Percentiles rank a stretch among this genome's conserved stretches.
Evolutionary conservation across 1,284 basidiomycete species (phyloP).

Genomic region (Cryptococcus hybrid): DNA sequence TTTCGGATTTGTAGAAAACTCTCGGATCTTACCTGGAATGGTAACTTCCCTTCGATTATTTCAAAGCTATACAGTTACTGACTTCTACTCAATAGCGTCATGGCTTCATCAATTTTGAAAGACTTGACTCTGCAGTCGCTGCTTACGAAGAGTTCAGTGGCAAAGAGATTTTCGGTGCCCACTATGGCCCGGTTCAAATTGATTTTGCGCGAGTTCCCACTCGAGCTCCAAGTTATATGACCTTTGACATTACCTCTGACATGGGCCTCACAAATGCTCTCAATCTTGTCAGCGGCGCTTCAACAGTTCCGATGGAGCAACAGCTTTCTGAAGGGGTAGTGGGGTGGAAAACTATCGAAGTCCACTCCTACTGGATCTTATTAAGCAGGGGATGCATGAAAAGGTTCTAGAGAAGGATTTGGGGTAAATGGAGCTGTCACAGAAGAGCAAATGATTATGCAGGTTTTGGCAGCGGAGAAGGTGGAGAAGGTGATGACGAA

Average conservation of each 20-base stretch:
- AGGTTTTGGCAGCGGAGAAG: conserved; percentile 69
- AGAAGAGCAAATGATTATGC: conserved; percentile 96
- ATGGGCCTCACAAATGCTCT: conserved; percentile 63
- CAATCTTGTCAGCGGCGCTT: conserved; percentile 66
- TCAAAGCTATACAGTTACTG: conserved; percentile 12
- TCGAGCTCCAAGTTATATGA: conserved; percentile 14
- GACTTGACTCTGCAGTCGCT: conserved; percentile 90
- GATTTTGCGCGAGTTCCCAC: conserved; percentile 64
- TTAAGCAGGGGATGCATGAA: conserved; percentile 76
- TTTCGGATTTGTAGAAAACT: conserved; percentile 95
- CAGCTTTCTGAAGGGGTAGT: conserved; percentile 62
- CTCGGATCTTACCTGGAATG: conserved; percentile 92
- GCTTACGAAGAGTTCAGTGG: conserved; percentile 96
- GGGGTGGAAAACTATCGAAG: conserved; percentile 87
- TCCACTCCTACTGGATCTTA: conserved; percentile 84
- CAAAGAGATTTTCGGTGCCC: conserved; percentile 88
- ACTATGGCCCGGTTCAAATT: conserved; percentile 81
- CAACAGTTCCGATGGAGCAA: conserved; percentile 81
- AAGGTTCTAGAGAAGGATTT: conserved; percentile 47
- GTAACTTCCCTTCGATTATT: conserved; percentile 62
- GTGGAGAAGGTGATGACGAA: conserved; percentile 58
- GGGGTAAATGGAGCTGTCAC: conserved; percentile 60
- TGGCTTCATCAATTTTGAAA: conserved; percentile 86
- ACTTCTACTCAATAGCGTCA: conserved; percentile 20
- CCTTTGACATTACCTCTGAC: not conserved